Evolutionary conservation across 2,329 filamentous ascomycete species (phyloP).

Genomic region (Diplodia mutila): DNA sequence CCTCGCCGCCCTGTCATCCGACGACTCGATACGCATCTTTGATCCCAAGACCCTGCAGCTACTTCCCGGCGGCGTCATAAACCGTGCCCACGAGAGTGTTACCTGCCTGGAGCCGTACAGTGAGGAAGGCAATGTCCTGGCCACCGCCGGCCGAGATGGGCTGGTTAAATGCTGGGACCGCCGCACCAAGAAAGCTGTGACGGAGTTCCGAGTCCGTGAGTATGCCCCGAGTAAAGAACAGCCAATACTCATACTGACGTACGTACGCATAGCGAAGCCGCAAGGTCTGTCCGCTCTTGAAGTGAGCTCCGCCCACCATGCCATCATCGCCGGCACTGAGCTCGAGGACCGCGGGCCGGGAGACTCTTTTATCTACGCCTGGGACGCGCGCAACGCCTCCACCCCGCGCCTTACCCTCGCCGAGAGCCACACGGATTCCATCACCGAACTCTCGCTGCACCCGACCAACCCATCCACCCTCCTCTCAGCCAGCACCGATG

Average conservation of each 20-base stretch:
- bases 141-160: slow-evolving; percentile 74
- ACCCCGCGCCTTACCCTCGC: slow-evolving; percentile 45
- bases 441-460: slow-evolving; percentile 66
- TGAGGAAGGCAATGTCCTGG: slow-evolving; percentile 57
- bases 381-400: slow-evolving; percentile 43
- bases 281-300: slow-evolving; percentile 68
- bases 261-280: slow-evolving; percentile 47
- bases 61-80: slow-evolving; percentile 52
- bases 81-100: slow-evolving; percentile 64
- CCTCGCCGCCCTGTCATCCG: slow-evolving; percentile 68
- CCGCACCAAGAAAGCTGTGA: slow-evolving; percentile 55
- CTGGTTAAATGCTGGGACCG: slow-evolving; percentile 69
- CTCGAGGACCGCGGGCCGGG: slow-evolving; percentile 57
- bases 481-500: slow-evolving; percentile 78
- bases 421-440: slow-evolving; percentile 60
- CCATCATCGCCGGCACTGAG: slow-evolving; percentile 74
- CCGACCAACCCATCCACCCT: slow-evolving; percentile 64
- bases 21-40: slow-evolving; percentile 70
- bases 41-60: slow-evolving; percentile 61
- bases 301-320: slow-evolving; percentile 58
- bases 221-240: background rate
- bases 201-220: slow-evolving; percentile 42
- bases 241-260: background rate
- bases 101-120: slow-evolving; percentile 65
- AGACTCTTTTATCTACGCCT: slow-evolving; percentile 44